phyloP scores from a whole-genome alignment of 2,329 filamentous ascomycete genomes.

The Botrytis pseudocinerea region DNA sequence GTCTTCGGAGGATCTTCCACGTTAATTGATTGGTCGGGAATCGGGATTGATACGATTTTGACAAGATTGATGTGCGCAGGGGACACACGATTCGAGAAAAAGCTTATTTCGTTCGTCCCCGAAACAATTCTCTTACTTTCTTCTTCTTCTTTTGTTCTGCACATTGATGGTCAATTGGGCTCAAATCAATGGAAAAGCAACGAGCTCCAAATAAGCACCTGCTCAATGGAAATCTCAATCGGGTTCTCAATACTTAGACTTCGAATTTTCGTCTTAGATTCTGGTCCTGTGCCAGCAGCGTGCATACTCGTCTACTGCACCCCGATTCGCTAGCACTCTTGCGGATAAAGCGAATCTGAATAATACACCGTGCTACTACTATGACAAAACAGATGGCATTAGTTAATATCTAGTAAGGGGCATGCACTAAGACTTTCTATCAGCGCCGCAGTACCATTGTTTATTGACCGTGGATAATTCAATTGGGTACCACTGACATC shows the following conservation, averaged over 20 bases:
- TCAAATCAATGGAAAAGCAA: neutral
- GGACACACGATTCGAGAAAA: neutral
- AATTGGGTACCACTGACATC: neutral
- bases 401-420: neutral
- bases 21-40: slow-evolving; percentile 2
- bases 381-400: neutral
- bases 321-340: neutral
- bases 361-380: neutral
- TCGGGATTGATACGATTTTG: slow-evolving; percentile 6
- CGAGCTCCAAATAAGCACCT: neutral
- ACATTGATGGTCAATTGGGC: neutral
- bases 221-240: neutral
- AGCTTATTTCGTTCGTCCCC: slow-evolving; percentile 16
- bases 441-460: neutral
- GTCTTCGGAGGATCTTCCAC: neutral
- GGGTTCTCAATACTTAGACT: too few species aligned
- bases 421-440: neutral
- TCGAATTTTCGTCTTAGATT: neutral
- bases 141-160: neutral
- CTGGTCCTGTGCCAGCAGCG: neutral
- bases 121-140: neutral
- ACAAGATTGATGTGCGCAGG: slow-evolving; percentile 14
- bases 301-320: neutral
- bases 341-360: neutral
- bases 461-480: neutral